These are phyloP conservation scores for Cryptosporidium xiaoi DNA, from an alignment of 169 alveolate species.

Conservation along the genomic window DNA sequence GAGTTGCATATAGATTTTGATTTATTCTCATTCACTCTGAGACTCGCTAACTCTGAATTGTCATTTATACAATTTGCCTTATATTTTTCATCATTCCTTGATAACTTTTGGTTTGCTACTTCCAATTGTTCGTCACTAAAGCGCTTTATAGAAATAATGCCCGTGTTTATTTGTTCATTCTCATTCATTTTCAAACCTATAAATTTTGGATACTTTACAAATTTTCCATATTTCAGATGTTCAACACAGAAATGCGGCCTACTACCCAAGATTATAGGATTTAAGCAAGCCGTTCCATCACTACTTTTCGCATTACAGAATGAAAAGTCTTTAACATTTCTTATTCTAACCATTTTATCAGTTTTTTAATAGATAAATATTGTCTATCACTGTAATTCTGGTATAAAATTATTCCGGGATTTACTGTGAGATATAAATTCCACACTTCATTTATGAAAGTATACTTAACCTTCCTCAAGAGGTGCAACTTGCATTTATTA, in stretches of 20 bases:
- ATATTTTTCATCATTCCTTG: too few species aligned
- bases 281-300: conserved; percentile 38
- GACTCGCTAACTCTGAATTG: too few species aligned
- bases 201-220: neutral
- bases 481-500: conserved; percentile 23
- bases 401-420: conserved; percentile 20
- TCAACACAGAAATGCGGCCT: conserved; percentile 14
- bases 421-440: conserved; percentile 21
- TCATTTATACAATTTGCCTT: too few species aligned
- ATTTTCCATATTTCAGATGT: neutral
- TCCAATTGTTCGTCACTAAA: neutral
- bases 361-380: conserved; percentile 14
- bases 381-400: neutral
- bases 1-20: too few species aligned
- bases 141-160: neutral
- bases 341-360: conserved; percentile 31
- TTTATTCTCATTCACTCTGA: too few species aligned
- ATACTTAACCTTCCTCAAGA: conserved; percentile 20
- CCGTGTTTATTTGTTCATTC: neutral
- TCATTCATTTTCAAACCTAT: neutral
- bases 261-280: conserved; percentile 27
- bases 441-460: conserved; percentile 20
- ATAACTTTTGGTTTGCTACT: too few species aligned
- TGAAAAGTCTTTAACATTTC: conserved; percentile 53
- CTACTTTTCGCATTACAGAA: conserved; percentile 30